phyloP scores from a whole-genome alignment of 352 stramenopile genomes.

The Phytopythium boreale region DNA sequence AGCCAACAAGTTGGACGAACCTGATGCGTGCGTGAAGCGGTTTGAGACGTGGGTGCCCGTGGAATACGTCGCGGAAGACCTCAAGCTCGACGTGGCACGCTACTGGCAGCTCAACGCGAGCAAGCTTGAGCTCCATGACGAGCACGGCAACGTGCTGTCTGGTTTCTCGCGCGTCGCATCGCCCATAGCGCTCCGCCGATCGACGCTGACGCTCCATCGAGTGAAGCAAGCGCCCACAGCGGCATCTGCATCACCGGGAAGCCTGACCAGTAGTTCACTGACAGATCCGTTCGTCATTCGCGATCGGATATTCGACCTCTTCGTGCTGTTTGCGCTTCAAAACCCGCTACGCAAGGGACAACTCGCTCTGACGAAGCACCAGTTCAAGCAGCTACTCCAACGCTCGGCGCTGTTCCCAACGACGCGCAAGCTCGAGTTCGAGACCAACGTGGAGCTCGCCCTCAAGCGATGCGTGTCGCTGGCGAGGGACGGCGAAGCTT shows the following conservation, averaged over 20 bases:
- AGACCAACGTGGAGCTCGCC: slow-evolving; percentile 29
- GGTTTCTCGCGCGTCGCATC: slow-evolving; percentile 8
- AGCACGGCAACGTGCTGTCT: slow-evolving; percentile 14
- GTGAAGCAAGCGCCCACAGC: background rate
- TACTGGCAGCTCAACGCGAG: slow-evolving; percentile 40
- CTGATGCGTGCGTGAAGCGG: background rate
- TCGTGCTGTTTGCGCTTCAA: slow-evolving; percentile 53
- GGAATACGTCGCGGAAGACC: slow-evolving; percentile 38
- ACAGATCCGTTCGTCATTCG: slow-evolving; percentile 53
- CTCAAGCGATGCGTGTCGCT: slow-evolving; percentile 24
- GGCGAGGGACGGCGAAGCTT: slow-evolving; percentile 12
- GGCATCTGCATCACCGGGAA: no score
- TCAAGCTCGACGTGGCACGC: slow-evolving; percentile 42
- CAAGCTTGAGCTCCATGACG: slow-evolving; percentile 44
- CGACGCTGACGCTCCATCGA: slow-evolving; percentile 19
- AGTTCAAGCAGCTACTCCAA: slow-evolving; percentile 63
- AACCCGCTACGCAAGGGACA: slow-evolving; percentile 37
- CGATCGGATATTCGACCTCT: slow-evolving; percentile 63
- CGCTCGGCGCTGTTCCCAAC: slow-evolving; percentile 26
- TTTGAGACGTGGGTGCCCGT: slow-evolving; percentile 48
- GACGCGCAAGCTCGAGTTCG: slow-evolving; percentile 42
- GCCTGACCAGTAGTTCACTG: no score
- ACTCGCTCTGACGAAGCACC: slow-evolving; percentile 52
- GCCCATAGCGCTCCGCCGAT: slow-evolving; percentile 9
- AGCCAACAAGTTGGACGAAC: background rate